phyloP scores from a whole-genome alignment of 2,329 filamentous ascomycete genomes.

The Exophiala sideris region DNA sequence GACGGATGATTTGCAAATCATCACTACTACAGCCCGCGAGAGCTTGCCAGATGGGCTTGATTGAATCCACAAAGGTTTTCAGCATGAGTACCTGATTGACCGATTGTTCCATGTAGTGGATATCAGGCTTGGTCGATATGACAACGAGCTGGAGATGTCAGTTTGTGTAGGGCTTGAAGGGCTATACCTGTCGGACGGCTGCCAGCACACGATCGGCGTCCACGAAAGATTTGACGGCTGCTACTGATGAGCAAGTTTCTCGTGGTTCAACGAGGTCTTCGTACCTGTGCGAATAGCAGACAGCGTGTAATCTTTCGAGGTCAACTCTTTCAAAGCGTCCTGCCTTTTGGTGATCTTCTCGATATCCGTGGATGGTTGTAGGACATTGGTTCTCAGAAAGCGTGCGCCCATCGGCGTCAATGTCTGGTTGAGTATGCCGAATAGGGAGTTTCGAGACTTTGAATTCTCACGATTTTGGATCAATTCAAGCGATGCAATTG shows the following conservation, averaged over 20 bases:
- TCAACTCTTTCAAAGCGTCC: conserved; percentile 79
- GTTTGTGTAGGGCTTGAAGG: not conserved
- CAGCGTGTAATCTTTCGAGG: conserved; percentile 81
- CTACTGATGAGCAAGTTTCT: conserved; percentile 12
- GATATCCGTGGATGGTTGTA: conserved; percentile 78
- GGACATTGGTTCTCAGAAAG: conserved; percentile 76
- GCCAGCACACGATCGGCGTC: conserved; percentile 80
- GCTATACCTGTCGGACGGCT: conserved; percentile 50
- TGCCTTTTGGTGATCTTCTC: conserved; percentile 69
- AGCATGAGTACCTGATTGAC: conserved; percentile 84
- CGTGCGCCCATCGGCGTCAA: conserved; percentile 84
- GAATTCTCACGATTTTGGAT: conserved; percentile 78
- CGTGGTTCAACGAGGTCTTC: conserved; percentile 25
- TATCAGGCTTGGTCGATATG: conserved; percentile 62
- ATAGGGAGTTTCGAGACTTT: conserved; percentile 78
- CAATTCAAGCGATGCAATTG: conserved; percentile 81
- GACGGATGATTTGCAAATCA: conserved; percentile 65
- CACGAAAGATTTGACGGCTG: conserved; percentile 69
- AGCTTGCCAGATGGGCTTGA: conserved; percentile 65
- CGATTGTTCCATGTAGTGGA: conserved; percentile 71
- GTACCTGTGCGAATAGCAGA: conserved; percentile 67
- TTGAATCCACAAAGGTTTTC: conserved; percentile 72
- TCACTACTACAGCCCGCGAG: conserved; percentile 62
- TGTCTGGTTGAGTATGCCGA: conserved; percentile 81
- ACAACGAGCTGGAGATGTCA: conserved; percentile 63